Evolutionary conservation across 306 rosid genomes (phyloP), one percentile per base, ranked within the genome.

Genomic region (Inga oerstediana): DNA sequence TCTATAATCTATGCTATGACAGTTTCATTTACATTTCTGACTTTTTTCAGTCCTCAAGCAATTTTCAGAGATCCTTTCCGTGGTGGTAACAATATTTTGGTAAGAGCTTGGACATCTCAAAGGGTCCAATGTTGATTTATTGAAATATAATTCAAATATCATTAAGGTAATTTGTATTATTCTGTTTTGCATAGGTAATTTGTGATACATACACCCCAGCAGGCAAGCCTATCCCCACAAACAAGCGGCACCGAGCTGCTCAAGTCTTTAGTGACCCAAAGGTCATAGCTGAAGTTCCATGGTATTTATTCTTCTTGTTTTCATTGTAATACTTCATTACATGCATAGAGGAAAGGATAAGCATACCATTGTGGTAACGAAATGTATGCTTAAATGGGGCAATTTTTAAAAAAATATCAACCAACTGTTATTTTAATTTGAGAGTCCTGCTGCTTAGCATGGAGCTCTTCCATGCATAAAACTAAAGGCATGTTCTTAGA

Each of bases 211-310:
- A 97, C 90, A 97, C 99, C 7, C 97, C 99, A 35, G 82, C 76
- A 20, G 99, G 99, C 6, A 97, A 86, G 88, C 99, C 99, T 72
- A 97, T 97, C 87, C 98, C 99, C 69, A 97, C 99, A 62, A 97
- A 97, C 89, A 97, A 97, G 88, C 90, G 99, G 8, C 90, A 89
- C 85, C 88, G 76, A 86, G 99, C 99, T 75, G 97, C 97, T 41
- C 91, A 94, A 88, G 83, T 97, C 84, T 94, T 97, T 88, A 87
- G 92, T 48, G 81, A 87, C 85, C 88, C 93, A 81, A 97, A 92
- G 86, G 99, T 97, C 79, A 19, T 59, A 72, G 87, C 91, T 86
- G 92, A 94, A 90, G 81, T 97, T 79, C 97, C 98, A 83, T 97
- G 99, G 99, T 94, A 82, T 80, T 73, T 75, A 73, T 67, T 70